phyloP scores from a whole-genome alignment of 2,329 filamentous ascomycete species.

The Colletotrichum endophyticum region DNA sequence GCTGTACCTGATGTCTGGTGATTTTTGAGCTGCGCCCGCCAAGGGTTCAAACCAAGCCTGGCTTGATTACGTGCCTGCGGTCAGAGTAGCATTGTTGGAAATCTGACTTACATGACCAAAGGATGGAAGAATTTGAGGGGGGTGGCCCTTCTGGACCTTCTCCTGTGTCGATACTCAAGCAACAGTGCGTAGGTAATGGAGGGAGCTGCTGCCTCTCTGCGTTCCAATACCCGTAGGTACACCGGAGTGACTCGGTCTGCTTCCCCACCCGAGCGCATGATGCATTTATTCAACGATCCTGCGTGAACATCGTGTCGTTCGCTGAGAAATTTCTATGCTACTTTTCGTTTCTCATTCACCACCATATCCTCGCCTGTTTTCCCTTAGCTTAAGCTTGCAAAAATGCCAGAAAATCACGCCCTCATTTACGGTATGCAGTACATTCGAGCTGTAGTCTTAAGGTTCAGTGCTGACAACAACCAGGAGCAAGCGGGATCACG shows the following conservation, averaged over 20 bases:
- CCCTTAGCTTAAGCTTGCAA: background rate
- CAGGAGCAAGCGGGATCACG: conserved; percentile 41
- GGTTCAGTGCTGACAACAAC: background rate
- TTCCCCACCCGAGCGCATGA: background rate
- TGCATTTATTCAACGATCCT: background rate
- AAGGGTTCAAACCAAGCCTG: background rate
- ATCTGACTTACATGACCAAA: background rate
- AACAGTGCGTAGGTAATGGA: background rate
- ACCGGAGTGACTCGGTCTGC: background rate
- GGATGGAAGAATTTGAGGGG: background rate
- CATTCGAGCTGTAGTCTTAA: background rate
- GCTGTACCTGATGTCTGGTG: background rate
- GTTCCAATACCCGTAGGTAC: background rate
- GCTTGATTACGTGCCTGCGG: background rate
- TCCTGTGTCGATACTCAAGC: background rate
- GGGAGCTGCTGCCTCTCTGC: background rate
- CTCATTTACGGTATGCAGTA: background rate
- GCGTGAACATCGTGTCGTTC: background rate
- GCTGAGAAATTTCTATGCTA: background rate
- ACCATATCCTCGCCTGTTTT: background rate
- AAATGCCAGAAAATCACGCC: background rate
- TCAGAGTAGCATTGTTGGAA: background rate
- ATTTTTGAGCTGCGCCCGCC: background rate
- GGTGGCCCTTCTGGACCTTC: background rate
- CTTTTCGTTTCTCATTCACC: background rate